Percentiles rank a stretch among this genome's conserved stretches.
Evolutionary conservation across 495 filamentous ascomycete genomes (phyloP).

Genomic region (Xylaria venustula): DNA sequence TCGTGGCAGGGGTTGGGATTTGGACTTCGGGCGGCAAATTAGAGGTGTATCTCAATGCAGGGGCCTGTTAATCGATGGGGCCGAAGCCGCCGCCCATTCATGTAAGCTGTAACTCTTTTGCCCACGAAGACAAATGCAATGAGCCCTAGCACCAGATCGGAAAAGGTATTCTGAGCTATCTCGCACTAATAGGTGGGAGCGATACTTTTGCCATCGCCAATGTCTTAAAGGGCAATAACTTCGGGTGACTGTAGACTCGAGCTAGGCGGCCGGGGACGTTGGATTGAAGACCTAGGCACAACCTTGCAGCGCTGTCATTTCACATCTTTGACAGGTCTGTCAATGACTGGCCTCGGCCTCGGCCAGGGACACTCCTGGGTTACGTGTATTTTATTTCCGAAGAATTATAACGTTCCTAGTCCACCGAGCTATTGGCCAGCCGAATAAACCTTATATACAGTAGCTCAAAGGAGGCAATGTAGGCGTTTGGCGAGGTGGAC

Average conservation of each 20-base stretch:
- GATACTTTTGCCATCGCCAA: background rate
- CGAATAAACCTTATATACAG: no score
- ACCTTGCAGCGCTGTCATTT: background rate
- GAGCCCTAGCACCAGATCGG: background rate
- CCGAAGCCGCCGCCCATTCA: slow-evolving; percentile 4
- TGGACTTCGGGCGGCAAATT: background rate
- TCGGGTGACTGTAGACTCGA: background rate
- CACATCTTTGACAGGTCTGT: background rate
- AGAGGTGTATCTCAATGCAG: slow-evolving; percentile 8
- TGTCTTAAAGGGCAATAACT: background rate
- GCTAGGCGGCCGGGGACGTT: background rate
- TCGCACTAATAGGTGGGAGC: no score
- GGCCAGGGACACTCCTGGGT: background rate
- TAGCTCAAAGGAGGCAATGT: no score
- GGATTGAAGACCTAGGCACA: background rate
- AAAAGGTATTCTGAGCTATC: no score
- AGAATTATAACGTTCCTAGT: background rate
- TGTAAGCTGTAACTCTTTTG: no score
- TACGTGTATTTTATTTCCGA: background rate
- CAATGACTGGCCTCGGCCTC: background rate
- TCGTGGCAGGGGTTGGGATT: background rate
- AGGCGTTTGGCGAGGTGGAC: background rate
- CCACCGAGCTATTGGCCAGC: background rate
- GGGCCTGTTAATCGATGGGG: slow-evolving; percentile 7
- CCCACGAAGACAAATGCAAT: background rate